These are phyloP conservation scores for Monosporascus cannonballus DNA, from an alignment of 2,329 filamentous ascomycete species.

Conservation along the genomic window DNA sequence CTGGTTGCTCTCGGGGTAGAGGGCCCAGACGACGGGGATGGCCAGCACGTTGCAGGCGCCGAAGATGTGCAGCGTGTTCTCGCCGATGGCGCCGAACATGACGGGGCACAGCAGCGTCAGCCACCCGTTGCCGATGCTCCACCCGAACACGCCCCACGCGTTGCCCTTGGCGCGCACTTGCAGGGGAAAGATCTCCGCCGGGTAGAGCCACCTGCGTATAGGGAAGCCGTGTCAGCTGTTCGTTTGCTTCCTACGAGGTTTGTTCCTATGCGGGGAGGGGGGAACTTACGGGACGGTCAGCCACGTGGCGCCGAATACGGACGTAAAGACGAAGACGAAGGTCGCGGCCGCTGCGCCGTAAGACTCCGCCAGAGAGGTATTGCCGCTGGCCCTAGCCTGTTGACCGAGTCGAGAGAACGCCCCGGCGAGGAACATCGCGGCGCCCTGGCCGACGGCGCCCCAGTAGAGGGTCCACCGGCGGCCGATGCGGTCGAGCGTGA, in stretches of 20 bases:
- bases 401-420: slow-evolving; percentile 52
- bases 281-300: slow-evolving; percentile 37
- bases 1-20: slow-evolving; percentile 71
- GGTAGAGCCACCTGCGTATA: slow-evolving; percentile 51
- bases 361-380: slow-evolving; percentile 37
- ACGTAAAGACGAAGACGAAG: slow-evolving; percentile 66
- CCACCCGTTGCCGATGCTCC: slow-evolving; percentile 71
- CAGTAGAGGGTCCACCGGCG: slow-evolving; percentile 64
- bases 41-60: slow-evolving; percentile 59
- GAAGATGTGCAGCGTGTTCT: slow-evolving; percentile 71
- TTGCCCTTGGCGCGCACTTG: slow-evolving; percentile 68
- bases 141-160: slow-evolving; percentile 69
- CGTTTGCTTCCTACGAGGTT: neutral
- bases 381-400: slow-evolving; percentile 37
- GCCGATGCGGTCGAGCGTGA: slow-evolving; percentile 63
- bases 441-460: slow-evolving; percentile 57
- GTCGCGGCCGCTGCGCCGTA: slow-evolving; percentile 61
- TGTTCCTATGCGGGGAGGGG: neutral
- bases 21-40: slow-evolving; percentile 64
- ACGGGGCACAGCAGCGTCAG: slow-evolving; percentile 19
- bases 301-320: slow-evolving; percentile 60
- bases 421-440: slow-evolving; percentile 62
- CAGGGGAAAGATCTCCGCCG: slow-evolving; percentile 68
- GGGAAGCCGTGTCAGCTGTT: slow-evolving; percentile 19
- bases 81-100: slow-evolving; percentile 44